Conservation (phyloP, 2,329 filamentous ascomycete genomes). For the Fusarium gaditjirri region DNA sequence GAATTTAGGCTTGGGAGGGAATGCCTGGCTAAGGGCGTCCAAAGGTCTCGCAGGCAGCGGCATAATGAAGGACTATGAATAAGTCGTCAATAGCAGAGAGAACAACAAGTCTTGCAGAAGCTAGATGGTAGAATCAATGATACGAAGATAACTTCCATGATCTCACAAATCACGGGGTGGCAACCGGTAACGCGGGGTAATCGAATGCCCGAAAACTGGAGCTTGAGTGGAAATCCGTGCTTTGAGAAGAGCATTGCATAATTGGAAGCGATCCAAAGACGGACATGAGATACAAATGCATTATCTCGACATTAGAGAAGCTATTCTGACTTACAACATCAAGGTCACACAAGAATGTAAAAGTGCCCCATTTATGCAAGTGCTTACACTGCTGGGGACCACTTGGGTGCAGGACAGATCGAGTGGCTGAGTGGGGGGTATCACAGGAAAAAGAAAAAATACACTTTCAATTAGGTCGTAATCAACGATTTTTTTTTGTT, state of each 20-base stretch:
- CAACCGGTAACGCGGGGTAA: constrained; percentile 30
- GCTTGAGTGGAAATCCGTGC: too few relatives aligned
- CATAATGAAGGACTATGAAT: not conserved
- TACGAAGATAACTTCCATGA: not conserved
- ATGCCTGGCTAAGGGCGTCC: constrained; percentile 34
- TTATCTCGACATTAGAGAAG: not conserved
- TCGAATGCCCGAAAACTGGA: constrained; percentile 10
- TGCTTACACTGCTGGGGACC: constrained; percentile 10
- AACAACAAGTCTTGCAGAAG: not conserved
- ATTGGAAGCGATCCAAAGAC: not conserved
- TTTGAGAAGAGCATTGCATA: not conserved
- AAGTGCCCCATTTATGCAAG: constrained; percentile 9
- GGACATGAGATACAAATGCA: not conserved
- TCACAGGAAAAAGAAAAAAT: not conserved
- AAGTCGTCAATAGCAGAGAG: not conserved
- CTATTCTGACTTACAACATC: not conserved
- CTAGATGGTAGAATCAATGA: not conserved
- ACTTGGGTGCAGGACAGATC: not conserved
- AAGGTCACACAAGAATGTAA: not conserved
- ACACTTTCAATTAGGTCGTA: not conserved
- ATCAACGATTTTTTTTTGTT: not conserved
- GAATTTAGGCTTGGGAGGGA: constrained; percentile 40
- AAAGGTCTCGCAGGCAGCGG: constrained; percentile 17
- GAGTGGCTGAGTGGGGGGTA: not conserved
- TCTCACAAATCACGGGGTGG: constrained; percentile 9